Evolutionary conservation across 179 eudicot genomes (phyloP).

Genomic region (Silene noctiflora): DNA sequence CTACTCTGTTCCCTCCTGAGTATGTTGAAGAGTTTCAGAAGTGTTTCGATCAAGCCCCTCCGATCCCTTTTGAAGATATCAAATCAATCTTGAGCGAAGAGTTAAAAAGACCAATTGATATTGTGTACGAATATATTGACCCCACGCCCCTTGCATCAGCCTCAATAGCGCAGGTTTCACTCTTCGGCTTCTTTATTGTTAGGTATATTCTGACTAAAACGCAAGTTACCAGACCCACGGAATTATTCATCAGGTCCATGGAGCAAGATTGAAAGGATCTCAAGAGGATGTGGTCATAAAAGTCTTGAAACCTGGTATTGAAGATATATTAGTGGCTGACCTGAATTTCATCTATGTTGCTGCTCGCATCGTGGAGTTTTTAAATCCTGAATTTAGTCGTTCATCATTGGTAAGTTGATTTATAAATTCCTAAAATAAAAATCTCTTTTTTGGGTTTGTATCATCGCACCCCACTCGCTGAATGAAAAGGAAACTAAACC

Average conservation of each 20-base stretch:
- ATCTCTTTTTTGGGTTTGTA: neutral
- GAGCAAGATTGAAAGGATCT: slow-evolving; percentile 80
- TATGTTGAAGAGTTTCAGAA: slow-evolving; percentile 93
- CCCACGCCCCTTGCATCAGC: slow-evolving; percentile 97
- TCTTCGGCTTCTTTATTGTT: slow-evolving; percentile 6
- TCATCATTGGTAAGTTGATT: slow-evolving; percentile 68
- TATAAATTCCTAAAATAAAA: neutral
- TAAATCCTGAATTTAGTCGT: slow-evolving; percentile 87
- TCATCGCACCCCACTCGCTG: neutral
- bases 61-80: slow-evolving; percentile 75
- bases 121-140: slow-evolving; percentile 83
- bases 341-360: slow-evolving; percentile 89
- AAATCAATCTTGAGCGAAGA: slow-evolving; percentile 72
- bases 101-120: slow-evolving; percentile 72
- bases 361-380: slow-evolving; percentile 85
- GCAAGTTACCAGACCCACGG: slow-evolving; percentile 19
- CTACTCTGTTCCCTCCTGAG: slow-evolving; percentile 85
- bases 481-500: neutral
- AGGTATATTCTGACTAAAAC: slow-evolving; percentile 13
- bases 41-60: slow-evolving; percentile 91
- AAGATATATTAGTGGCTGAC: slow-evolving; percentile 90
- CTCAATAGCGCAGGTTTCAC: slow-evolving; percentile 92
- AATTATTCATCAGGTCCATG: slow-evolving; percentile 71
- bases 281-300: slow-evolving; percentile 89
- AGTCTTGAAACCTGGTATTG: slow-evolving; percentile 95